Percentiles rank a stretch among this genome's conserved stretches.
These are phyloP conservation scores for Ulota crispa DNA, from an alignment of 225 moss, liverwort and hornwort genomes.

Conservation along the genomic window DNA sequence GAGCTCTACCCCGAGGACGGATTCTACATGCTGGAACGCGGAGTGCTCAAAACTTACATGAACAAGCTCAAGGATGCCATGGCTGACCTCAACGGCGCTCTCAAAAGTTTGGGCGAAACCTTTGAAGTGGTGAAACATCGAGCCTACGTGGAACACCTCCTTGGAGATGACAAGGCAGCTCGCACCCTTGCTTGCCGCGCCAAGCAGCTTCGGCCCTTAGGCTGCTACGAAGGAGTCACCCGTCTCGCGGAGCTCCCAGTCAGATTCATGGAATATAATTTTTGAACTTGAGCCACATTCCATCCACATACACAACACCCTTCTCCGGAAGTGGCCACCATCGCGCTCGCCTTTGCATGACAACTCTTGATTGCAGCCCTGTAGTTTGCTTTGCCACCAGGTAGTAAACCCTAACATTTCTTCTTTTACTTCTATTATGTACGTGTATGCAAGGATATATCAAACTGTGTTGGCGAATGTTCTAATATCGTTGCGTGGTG, in stretches of 20 bases:
- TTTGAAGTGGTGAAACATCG: slow-evolving; percentile 38
- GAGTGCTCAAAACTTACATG: slow-evolving; percentile 43
- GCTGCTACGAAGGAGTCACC: slow-evolving; percentile 33
- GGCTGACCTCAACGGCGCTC: slow-evolving; percentile 24
- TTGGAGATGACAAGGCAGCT: slow-evolving; percentile 40
- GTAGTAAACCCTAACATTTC: no score
- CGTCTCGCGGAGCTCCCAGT: slow-evolving; percentile 34
- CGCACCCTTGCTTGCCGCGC: slow-evolving; percentile 20
- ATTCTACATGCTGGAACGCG: slow-evolving; percentile 35
- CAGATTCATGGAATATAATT: slow-evolving; percentile 42
- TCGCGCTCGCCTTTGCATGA: no score
- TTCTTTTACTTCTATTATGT: no score
- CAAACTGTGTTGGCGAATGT: no score
- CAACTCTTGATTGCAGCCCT: no score
- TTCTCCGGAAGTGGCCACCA: no score
- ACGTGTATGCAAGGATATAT: no score
- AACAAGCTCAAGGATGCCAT: slow-evolving; percentile 30
- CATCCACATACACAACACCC: no score
- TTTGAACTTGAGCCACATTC: background rate
- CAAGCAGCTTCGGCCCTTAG: slow-evolving; percentile 30
- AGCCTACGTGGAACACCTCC: slow-evolving; percentile 35
- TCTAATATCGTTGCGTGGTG: no score
- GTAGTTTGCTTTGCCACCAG: no score
- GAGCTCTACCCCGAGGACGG: slow-evolving; percentile 42
- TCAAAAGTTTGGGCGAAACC: slow-evolving; percentile 31